Evolutionary conservation across 2,329 filamentous ascomycete species (phyloP), one percentile per base, ranked within the genome.

Genomic region (Ascocoryne sarcoides): DNA sequence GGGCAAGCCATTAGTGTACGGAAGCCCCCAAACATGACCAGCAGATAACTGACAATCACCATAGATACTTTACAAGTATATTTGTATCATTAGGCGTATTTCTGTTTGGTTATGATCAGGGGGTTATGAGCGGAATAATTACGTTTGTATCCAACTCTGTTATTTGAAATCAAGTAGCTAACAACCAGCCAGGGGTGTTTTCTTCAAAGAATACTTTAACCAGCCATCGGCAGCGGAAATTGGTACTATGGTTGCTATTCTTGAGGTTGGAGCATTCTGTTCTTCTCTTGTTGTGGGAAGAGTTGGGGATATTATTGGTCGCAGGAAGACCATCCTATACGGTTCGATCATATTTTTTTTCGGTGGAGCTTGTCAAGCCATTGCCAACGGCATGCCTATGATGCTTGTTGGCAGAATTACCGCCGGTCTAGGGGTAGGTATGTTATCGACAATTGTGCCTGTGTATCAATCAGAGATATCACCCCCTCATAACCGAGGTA

Each of bases 391-490:
- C 46, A 92, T 96, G 79, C 67, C 80, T 15, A 88, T 95, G 79
- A 95, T 98, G 89, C 73, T 82, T 68, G 46, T 83, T 7, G 86
- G 87, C 10, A 80, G 89, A 62, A 79, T 94, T 48, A 74, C 92
- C 60, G 86, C 85, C 42, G 88, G 89, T 65, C 66, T 94, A 7
- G 84, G 87, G 31, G 86, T 95, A 44, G 89, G 89, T 61, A 84
- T 88, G 58, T 71, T 93, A 34, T 94, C 88, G 0, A 90, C 88
- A 35, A 94, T 95, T 51, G 87, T 95, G 1, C 89, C 89, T 0
- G 84, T 95, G 33, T 95, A 94, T 60, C 88, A 95, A 60, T 90
- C 88, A 32, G 89, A 95, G 60, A 94, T 95, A 57, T 95, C 90
- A 32, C 92, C 92, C 36, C 88, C 92, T 4, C 92, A 98, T 59